Evolutionary conservation across 768 basidiomycete species (phyloP).

Genomic region (Fomitopsis serialis): DNA sequence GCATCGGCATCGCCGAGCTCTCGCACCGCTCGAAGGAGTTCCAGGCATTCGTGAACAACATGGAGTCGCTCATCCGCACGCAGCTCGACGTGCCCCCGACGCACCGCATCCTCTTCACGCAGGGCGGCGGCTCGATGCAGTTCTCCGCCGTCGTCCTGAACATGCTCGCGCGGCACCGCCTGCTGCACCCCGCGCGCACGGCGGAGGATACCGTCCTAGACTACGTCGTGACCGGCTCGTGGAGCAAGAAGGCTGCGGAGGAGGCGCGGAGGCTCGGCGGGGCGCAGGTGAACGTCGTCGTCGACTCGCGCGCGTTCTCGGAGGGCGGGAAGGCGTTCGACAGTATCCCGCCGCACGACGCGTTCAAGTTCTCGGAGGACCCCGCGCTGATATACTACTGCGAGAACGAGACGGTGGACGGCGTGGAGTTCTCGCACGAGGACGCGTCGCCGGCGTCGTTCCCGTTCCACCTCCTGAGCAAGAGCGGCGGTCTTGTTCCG

Average conservation of each 20-base stretch:
- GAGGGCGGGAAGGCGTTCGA: conserved; percentile 69
- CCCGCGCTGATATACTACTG: conserved; percentile 96
- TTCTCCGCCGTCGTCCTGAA: conserved; percentile 93
- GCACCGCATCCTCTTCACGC: conserved; percentile 86
- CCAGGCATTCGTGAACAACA: conserved; percentile 53
- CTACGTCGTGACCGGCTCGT: conserved; percentile 90
- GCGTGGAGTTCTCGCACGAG: conserved; percentile 77
- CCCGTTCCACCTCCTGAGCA: conserved; percentile 72
- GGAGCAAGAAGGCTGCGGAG: conserved; percentile 82
- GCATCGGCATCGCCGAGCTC: conserved; percentile 94
- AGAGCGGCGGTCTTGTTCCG: conserved; percentile 48
- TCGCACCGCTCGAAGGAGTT: conserved; percentile 95
- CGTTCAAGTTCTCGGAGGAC: conserved; percentile 72
- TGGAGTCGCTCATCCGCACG: conserved; percentile 62
- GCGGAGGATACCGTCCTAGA: conserved; percentile 63
- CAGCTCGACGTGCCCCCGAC: conserved; percentile 80
- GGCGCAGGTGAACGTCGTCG: conserved; percentile 60
- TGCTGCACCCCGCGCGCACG: conserved; percentile 57
- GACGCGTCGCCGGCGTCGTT: conserved; percentile 56
- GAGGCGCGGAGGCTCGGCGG: conserved; percentile 73
- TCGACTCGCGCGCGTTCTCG: conserved; percentile 59
- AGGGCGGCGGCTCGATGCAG: conserved; percentile 90
- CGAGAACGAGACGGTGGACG: conserved; percentile 98
- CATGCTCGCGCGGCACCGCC: conserved; percentile 79
- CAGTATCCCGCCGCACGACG: conserved; percentile 67